A percentile compares a stretch with the other conserved stretches of the same genome.
Conservation (phyloP, 2,329 filamentous ascomycete species). For the Plectosphaerella plurivora region DNA sequence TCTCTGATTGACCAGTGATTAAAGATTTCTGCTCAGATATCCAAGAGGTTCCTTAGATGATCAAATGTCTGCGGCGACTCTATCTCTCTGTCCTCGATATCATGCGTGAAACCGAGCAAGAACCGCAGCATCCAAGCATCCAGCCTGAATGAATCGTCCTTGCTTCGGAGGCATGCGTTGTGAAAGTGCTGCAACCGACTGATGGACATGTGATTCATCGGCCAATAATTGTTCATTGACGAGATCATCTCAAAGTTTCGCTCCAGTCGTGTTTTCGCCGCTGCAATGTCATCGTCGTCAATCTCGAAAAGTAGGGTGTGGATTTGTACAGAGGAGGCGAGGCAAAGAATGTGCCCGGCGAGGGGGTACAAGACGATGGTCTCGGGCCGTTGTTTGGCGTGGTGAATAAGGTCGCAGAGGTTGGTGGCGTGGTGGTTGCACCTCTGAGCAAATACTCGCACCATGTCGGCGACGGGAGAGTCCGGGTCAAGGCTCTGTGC, state of each 20-base stretch:
- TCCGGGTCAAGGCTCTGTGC: slow-evolving; percentile 4
- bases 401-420: slow-evolving; percentile 34
- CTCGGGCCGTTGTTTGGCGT: slow-evolving; percentile 25
- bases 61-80: slow-evolving; percentile 2
- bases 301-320: slow-evolving; percentile 37
- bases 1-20: background rate
- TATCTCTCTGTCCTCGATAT: slow-evolving; percentile 19
- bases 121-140: slow-evolving; percentile 37
- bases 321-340: slow-evolving; percentile 41
- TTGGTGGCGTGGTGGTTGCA: slow-evolving; percentile 33
- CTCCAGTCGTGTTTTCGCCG: slow-evolving; percentile 30
- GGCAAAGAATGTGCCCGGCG: slow-evolving; percentile 39
- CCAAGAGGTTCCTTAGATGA: background rate
- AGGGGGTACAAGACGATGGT: slow-evolving; percentile 37
- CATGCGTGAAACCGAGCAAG: slow-evolving; percentile 22
- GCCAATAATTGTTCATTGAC: slow-evolving; percentile 34
- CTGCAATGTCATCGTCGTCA: slow-evolving; percentile 26
- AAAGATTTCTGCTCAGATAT: background rate
- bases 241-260: slow-evolving; percentile 39
- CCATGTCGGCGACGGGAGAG: slow-evolving; percentile 3
- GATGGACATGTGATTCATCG: slow-evolving; percentile 30
- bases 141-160: slow-evolving; percentile 30
- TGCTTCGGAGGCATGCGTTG: slow-evolving; percentile 29
- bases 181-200: slow-evolving; percentile 35
- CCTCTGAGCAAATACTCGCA: slow-evolving; percentile 28